Percentiles rank a stretch among this genome's conserved stretches.
These are phyloP conservation scores for Kalmanozyma brasiliensis DNA, from an alignment of 1,284 basidiomycete species.

Conservation along the genomic window DNA sequence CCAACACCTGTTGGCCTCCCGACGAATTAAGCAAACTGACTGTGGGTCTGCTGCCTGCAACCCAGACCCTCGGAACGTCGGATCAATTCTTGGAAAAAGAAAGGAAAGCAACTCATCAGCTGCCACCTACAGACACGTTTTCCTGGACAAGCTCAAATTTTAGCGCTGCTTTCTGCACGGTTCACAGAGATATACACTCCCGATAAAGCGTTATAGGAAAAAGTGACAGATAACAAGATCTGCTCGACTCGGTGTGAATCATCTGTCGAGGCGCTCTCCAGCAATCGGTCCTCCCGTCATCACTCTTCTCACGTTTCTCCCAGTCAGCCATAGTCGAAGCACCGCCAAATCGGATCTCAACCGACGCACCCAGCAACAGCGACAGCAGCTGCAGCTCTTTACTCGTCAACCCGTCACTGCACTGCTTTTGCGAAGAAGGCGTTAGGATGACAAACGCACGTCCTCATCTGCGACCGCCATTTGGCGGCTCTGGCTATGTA, in stretches of 20 bases:
- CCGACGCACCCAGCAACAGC: no score
- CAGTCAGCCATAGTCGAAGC: not conserved
- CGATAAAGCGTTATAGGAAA: not conserved
- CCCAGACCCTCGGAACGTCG: constrained; percentile 3
- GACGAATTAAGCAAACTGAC: no score
- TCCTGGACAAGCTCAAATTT: not conserved
- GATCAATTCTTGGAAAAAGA: not conserved
- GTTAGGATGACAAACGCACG: constrained; percentile 36
- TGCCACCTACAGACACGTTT: constrained; percentile 5
- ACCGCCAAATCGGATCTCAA: not conserved
- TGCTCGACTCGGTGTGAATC: no score
- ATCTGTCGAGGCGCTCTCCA: not conserved
- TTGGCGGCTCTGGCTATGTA: constrained; percentile 37
- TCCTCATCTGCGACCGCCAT: constrained; percentile 26
- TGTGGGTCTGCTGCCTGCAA: not conserved
- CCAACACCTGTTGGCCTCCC: not conserved
- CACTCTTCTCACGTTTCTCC: not conserved
- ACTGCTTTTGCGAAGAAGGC: not conserved
- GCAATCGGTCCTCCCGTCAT: not conserved
- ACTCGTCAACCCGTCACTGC: not conserved
- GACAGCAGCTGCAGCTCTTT: no score
- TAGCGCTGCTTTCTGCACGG: constrained; percentile 5
- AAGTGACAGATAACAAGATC: not conserved
- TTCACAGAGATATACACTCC: constrained; percentile 3
- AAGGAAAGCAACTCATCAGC: not conserved